These are phyloP conservation scores for Penicillium sp. DNA, from an alignment of 2,329 filamentous ascomycete genomes.

Conservation along the genomic window DNA sequence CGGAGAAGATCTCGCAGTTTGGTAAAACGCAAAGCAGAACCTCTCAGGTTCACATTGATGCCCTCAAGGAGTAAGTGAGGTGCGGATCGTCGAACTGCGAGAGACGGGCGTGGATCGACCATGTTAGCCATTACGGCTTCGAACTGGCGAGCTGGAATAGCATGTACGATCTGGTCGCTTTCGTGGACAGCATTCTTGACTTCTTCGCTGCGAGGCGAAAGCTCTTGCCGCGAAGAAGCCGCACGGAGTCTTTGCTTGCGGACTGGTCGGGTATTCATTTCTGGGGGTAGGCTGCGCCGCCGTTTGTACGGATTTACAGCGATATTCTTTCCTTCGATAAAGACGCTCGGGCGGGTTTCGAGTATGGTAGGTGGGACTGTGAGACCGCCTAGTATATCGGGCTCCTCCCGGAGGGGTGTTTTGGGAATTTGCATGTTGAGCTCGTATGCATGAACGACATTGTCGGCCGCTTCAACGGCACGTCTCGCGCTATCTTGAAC, in stretches of 20 bases:
- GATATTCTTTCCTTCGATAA: slow-evolving; percentile 46
- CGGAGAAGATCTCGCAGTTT: slow-evolving; percentile 47
- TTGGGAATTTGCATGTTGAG: slow-evolving; percentile 73
- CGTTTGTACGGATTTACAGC: slow-evolving; percentile 46
- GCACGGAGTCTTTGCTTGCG: slow-evolving; percentile 38
- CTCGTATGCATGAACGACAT: slow-evolving; percentile 72
- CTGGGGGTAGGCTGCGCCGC: slow-evolving; percentile 41
- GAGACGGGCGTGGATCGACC: slow-evolving; percentile 35
- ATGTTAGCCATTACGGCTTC: slow-evolving; percentile 42
- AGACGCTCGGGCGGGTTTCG: slow-evolving; percentile 40
- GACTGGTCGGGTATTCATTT: slow-evolving; percentile 34
- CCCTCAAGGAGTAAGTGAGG: slow-evolving; percentile 38
- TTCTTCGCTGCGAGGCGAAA: slow-evolving; percentile 41
- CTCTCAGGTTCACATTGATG: slow-evolving; percentile 34
- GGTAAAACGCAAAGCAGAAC: slow-evolving; percentile 42
- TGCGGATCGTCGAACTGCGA: slow-evolving; percentile 37
- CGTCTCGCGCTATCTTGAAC: slow-evolving; percentile 71
- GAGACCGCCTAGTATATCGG: slow-evolving; percentile 31
- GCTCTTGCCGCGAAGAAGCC: slow-evolving; percentile 32
- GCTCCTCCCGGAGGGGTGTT: slow-evolving; percentile 49
- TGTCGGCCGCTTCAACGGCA: slow-evolving; percentile 71
- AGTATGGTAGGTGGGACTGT: slow-evolving; percentile 19
- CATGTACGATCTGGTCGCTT: slow-evolving; percentile 41
- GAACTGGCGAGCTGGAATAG: slow-evolving; percentile 35
- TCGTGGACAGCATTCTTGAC: slow-evolving; percentile 44